Conservation (phyloP, 2,329 filamentous ascomycete species). For the Penicillium sclerotiorum region DNA sequence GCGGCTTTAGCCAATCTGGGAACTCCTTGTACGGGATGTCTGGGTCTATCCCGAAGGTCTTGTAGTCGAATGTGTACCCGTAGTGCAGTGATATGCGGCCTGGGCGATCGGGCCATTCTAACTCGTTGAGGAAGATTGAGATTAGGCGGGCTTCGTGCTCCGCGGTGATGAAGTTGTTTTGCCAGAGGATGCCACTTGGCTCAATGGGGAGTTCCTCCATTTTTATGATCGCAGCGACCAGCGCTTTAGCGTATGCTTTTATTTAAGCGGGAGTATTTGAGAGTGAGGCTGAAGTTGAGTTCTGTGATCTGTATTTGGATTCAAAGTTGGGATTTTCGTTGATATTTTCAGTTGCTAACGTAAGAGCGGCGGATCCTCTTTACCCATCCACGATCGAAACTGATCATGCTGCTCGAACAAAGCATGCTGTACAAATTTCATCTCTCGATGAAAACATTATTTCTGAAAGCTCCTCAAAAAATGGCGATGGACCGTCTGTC, state of each 20-base stretch:
- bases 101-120: conserved; percentile 52
- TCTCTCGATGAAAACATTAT: too few relatives aligned
- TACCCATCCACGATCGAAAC: too few relatives aligned
- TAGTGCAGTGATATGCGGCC: conserved; percentile 58
- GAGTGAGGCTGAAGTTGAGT: not conserved
- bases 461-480: too few relatives aligned
- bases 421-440: too few relatives aligned
- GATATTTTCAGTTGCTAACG: too few relatives aligned
- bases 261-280: too few relatives aligned
- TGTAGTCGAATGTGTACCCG: conserved; percentile 62
- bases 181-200: conserved; percentile 40
- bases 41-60: conserved; percentile 59
- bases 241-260: too few relatives aligned
- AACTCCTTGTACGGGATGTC: conserved; percentile 55
- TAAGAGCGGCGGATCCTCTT: too few relatives aligned
- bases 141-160: conserved; percentile 52
- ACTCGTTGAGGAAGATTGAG: conserved; percentile 47
- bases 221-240: not conserved
- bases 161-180: conserved; percentile 51
- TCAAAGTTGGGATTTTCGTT: too few relatives aligned
- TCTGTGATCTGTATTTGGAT: not conserved
- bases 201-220: conserved; percentile 30
- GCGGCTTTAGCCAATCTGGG: conserved; percentile 54
- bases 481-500: too few relatives aligned
- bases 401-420: too few relatives aligned